Evolutionary conservation across 2,329 filamentous ascomycete genomes (phyloP).

Genomic region (Samsoniella hepiali): DNA sequence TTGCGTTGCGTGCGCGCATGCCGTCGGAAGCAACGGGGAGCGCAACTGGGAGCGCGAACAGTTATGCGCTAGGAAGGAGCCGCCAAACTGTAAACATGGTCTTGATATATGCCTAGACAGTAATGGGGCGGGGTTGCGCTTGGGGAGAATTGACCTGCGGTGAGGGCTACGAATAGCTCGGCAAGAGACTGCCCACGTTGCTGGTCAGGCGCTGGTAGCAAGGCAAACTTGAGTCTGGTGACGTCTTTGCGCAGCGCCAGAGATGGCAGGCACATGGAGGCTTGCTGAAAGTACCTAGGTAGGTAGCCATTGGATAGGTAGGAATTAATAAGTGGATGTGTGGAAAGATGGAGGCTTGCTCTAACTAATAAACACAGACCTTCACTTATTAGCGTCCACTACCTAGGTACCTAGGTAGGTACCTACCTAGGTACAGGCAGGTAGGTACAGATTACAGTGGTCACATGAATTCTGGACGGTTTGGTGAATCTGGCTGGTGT

Average conservation of each 20-base stretch:
- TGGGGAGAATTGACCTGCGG: neutral
- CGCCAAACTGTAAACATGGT: neutral
- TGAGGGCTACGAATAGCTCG: neutral
- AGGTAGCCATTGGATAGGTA: neutral
- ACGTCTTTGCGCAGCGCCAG: constrained; percentile 4
- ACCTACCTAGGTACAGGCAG: no score
- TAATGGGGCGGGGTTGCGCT: neutral
- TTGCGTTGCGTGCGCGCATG: neutral
- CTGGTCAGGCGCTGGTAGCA: neutral
- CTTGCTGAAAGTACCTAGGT: neutral
- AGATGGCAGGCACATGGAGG: neutral
- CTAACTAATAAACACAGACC: no score
- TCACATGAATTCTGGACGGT: no score
- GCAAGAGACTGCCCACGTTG: neutral
- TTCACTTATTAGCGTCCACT: no score
- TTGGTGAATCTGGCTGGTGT: no score
- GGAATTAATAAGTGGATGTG: neutral
- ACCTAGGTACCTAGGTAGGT: no score
- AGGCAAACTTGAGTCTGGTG: constrained; percentile 5
- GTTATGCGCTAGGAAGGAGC: neutral
- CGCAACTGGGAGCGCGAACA: constrained; percentile 1
- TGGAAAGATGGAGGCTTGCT: neutral
- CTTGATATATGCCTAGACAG: neutral
- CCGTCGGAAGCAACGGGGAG: neutral
- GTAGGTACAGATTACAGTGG: no score